Evolutionary conservation across 768 basidiomycete genomes (phyloP).

Genomic region (Boletus pseudo-olivaceus): DNA sequence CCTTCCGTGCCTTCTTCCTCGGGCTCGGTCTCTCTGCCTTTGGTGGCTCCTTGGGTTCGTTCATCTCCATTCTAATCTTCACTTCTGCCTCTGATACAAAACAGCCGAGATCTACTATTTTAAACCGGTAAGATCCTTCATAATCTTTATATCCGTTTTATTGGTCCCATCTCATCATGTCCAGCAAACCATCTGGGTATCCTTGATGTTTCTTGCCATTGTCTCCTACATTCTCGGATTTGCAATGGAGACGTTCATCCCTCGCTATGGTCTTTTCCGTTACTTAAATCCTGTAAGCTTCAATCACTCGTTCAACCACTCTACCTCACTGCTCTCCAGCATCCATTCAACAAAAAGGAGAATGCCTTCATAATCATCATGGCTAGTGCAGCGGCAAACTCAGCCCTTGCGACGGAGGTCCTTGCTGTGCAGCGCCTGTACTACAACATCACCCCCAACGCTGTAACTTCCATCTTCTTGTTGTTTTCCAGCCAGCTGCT

Average conservation of each 20-base stretch:
- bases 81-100: neutral
- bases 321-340: conserved; percentile 29
- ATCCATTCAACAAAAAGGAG: conserved; percentile 59
- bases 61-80: neutral
- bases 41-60: conserved; percentile 47
- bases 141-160: neutral
- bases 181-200: conserved; percentile 51
- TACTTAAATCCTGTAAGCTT: conserved; percentile 46
- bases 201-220: conserved; percentile 52
- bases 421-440: conserved; percentile 52
- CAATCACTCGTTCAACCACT: neutral
- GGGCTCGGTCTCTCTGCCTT: conserved; percentile 52
- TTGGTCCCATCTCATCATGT: neutral
- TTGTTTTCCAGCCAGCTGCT: conserved; percentile 34
- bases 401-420: conserved; percentile 52
- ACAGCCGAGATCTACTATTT: conserved; percentile 60
- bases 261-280: conserved; percentile 41
- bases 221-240: conserved; percentile 50
- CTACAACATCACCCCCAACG: conserved; percentile 50
- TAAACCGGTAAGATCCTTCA: conserved; percentile 40
- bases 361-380: conserved; percentile 58
- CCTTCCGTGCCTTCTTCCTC: conserved; percentile 49
- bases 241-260: conserved; percentile 44
- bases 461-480: conserved; percentile 43
- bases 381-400: conserved; percentile 51